These are phyloP conservation scores for Hirsutella rhossiliensis DNA, from an alignment of 2,329 filamentous ascomycete genomes.

Conservation along the genomic window DNA sequence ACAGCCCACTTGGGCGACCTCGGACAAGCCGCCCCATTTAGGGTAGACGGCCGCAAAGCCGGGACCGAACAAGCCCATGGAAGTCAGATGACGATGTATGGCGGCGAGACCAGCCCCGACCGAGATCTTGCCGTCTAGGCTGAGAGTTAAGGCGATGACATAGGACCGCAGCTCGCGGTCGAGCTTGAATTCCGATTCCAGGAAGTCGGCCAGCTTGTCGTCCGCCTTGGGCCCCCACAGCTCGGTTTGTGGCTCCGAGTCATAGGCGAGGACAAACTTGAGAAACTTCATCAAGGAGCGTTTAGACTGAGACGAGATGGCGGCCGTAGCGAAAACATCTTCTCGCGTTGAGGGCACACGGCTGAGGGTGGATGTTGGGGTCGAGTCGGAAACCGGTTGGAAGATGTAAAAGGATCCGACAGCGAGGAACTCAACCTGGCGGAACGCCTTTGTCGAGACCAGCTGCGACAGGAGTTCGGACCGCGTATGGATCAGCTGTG, in stretches of 20 bases:
- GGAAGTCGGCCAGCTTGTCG: constrained; percentile 44
- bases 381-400: constrained; percentile 21
- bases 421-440: constrained; percentile 85
- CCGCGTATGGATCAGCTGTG: constrained; percentile 75
- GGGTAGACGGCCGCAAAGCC: constrained; percentile 84
- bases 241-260: constrained; percentile 40
- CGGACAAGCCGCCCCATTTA: constrained; percentile 84
- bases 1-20: constrained; percentile 85
- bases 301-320: constrained; percentile 70
- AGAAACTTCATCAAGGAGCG: constrained; percentile 86
- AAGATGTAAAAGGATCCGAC: constrained; percentile 89
- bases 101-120: constrained; percentile 56
- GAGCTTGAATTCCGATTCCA: constrained; percentile 51
- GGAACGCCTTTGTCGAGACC: constrained; percentile 80
- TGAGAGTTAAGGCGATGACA: constrained; percentile 58
- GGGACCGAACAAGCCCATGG: constrained; percentile 76
- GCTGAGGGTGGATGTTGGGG: constrained; percentile 31
- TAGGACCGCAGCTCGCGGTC: constrained; percentile 55
- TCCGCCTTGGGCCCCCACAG: constrained; percentile 47
- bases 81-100: constrained; percentile 70
- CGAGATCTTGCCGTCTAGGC: constrained; percentile 49
- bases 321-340: constrained; percentile 73
- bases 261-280: constrained; percentile 69
- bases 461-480: constrained; percentile 67
- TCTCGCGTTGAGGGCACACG: constrained; percentile 83